These are phyloP conservation scores for Phytophthora parvispora DNA, from an alignment of 352 stramenopile genomes.

Conservation along the genomic window DNA sequence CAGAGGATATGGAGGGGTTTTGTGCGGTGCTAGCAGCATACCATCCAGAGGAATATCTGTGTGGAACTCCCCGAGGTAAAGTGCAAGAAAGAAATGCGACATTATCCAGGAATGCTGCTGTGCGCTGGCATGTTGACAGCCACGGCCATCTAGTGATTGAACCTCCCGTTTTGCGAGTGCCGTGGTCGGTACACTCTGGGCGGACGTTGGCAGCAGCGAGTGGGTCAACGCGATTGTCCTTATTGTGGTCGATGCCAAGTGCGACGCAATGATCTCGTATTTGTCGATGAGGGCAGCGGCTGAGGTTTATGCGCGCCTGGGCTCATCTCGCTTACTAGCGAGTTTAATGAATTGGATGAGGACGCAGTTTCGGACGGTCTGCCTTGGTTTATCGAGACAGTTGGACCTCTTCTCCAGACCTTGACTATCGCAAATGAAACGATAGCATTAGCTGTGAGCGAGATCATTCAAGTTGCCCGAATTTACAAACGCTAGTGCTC, in stretches of 20 bases:
- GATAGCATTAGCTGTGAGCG: not conserved
- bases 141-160: not conserved
- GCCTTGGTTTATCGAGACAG: not conserved
- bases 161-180: not conserved
- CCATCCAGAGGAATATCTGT: not conserved
- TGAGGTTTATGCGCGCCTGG: not conserved
- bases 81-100: not conserved
- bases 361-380: not conserved
- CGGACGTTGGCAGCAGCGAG: not conserved
- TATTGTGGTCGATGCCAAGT: not conserved
- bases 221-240: not conserved
- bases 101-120: not conserved
- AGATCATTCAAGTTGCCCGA: not conserved
- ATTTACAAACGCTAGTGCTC: not conserved
- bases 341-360: not conserved
- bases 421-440: not conserved
- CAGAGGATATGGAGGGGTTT: not conserved
- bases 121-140: not conserved
- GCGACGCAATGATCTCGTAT: not conserved
- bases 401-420: not conserved
- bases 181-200: not conserved
- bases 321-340: not conserved
- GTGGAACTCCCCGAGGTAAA: not conserved
- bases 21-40: not conserved
- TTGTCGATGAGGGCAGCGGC: not conserved